Conservation (phyloP, 169 alveolate genomes). For the Condylostoma magnum region DNA sequence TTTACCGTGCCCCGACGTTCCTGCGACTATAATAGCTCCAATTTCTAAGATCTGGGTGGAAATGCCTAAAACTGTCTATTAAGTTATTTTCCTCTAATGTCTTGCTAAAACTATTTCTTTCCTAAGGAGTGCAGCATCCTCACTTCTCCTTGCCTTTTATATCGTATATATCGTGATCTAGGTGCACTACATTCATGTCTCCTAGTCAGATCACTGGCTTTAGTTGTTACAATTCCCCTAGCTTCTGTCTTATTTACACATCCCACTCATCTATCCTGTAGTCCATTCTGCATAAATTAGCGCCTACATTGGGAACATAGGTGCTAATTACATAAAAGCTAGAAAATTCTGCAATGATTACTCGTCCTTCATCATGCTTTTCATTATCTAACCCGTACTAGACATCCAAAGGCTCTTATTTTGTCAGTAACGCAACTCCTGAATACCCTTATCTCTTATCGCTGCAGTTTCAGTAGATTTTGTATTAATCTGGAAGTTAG, state of each 20-base stretch:
- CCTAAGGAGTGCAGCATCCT: constrained; percentile 22
- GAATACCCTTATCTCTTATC: constrained; percentile 55
- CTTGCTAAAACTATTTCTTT: neutral
- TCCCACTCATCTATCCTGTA: constrained; percentile 80
- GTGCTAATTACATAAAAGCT: constrained; percentile 60
- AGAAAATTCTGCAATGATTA: constrained; percentile 60
- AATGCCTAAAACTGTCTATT: constrained; percentile 11
- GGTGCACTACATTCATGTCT: constrained; percentile 76
- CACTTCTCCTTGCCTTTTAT: constrained; percentile 17
- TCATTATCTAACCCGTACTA: constrained; percentile 50
- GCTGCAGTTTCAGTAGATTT: constrained; percentile 40
- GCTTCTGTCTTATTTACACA: constrained; percentile 47
- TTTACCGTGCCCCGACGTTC: constrained; percentile 18
- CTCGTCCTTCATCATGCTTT: constrained; percentile 81
- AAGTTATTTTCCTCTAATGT: neutral
- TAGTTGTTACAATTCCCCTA: constrained; percentile 39
- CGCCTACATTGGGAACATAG: constrained; percentile 79
- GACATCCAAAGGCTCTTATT: constrained; percentile 49
- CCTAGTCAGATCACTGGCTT: constrained; percentile 72
- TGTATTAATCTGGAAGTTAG: constrained; percentile 47
- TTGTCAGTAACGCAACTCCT: constrained; percentile 67
- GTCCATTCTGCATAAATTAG: constrained; percentile 57
- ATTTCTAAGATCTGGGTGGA: constrained; percentile 6
- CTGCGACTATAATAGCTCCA: constrained; percentile 6
- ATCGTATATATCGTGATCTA: constrained; percentile 55